A percentile compares a stretch with the other conserved stretches of the same genome.
These are phyloP conservation scores for Eucalyptus fibrosa DNA, from an alignment of 345 rosid genomes.

Conservation along the genomic window DNA sequence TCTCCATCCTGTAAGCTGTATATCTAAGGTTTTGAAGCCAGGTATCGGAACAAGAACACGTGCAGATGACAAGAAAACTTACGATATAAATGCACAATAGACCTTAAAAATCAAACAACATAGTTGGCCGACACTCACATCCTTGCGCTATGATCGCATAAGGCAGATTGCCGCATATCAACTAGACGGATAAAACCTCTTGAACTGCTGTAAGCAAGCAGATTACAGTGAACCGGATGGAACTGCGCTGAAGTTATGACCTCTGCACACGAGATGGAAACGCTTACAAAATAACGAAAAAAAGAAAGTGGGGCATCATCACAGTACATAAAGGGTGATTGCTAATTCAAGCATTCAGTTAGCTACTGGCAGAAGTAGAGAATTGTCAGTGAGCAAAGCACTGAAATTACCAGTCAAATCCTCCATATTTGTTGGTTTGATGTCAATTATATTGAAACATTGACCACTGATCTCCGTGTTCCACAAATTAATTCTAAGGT, in stretches of 20 bases:
- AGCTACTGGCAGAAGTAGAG: not conserved
- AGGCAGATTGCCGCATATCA: constrained; percentile 66
- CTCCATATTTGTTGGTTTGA: constrained; percentile 56
- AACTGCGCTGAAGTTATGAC: constrained; percentile 63
- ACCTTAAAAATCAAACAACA: not conserved
- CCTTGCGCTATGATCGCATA: constrained; percentile 38
- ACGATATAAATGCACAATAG: not conserved
- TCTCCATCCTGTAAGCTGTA: constrained; percentile 48
- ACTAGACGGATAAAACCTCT: constrained; percentile 52
- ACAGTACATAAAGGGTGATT: not conserved
- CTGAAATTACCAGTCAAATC: constrained; percentile 47
- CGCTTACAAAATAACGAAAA: not conserved
- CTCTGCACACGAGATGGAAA: constrained; percentile 21
- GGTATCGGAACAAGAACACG: not conserved
- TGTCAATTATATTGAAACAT: constrained; percentile 59
- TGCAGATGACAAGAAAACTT: not conserved
- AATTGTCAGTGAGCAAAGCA: not conserved
- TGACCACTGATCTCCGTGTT: constrained; percentile 48
- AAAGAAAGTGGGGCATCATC: not conserved
- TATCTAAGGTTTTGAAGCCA: not conserved
- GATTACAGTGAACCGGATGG: constrained; percentile 56
- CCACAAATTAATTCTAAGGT: constrained; percentile 62
- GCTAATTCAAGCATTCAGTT: not conserved
- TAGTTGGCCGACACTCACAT: constrained; percentile 25
- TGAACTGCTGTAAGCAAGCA: constrained; percentile 59